These are phyloP conservation scores for Hansenula lynferdii DNA, from an alignment of 1,139 yeast genomes.

Conservation along the genomic window DNA sequence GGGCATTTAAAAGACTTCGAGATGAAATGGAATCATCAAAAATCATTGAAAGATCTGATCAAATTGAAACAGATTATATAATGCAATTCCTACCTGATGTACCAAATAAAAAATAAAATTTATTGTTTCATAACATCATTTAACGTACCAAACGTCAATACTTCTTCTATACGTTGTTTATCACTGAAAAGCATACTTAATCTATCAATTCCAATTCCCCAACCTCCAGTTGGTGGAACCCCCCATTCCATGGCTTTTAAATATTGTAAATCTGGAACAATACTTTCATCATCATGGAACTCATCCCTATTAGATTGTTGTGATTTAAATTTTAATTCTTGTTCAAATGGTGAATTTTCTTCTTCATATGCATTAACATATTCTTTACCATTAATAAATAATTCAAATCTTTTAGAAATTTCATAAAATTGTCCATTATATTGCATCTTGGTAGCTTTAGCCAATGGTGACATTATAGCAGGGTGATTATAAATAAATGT, in stretches of 20 bases:
- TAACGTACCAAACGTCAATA: constrained; percentile 76
- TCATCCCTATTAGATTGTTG: constrained; percentile 49
- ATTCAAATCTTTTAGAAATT: constrained; percentile 72
- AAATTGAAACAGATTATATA: too few relatives aligned
- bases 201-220: constrained; percentile 95
- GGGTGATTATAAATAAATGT: constrained; percentile 84
- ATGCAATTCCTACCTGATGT: too few relatives aligned
- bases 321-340: constrained; percentile 49
- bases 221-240: constrained; percentile 96
- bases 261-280: constrained; percentile 70
- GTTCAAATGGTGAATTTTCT: constrained; percentile 81
- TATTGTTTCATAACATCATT: constrained; percentile 63
- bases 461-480: constrained; percentile 76
- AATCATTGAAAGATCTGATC: too few relatives aligned
- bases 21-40: too few relatives aligned
- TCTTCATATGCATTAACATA: constrained; percentile 95
- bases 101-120: too few relatives aligned
- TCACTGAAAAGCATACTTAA: constrained; percentile 74
- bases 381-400: constrained; percentile 77
- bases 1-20: too few relatives aligned
- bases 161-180: constrained; percentile 67
- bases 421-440: constrained; percentile 31
- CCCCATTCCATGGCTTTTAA: constrained; percentile 84
- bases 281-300: constrained; percentile 53
- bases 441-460: constrained; percentile 49